phyloP scores from a whole-genome alignment of 2,329 filamentous ascomycete genomes.

The Tothia fuscella region DNA sequence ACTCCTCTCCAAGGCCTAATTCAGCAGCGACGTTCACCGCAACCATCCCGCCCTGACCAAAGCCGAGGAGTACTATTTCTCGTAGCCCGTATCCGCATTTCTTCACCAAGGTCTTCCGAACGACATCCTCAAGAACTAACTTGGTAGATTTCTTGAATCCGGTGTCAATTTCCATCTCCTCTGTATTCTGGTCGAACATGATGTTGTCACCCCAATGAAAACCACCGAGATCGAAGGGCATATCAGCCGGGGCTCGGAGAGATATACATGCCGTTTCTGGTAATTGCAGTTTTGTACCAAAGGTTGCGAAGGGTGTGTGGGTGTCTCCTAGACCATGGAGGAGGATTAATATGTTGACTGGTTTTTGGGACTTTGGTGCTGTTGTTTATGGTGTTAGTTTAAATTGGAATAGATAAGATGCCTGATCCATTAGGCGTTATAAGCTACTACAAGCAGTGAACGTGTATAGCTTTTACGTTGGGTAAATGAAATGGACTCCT shows the following conservation, averaged over 20 bases:
- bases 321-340: conserved; percentile 78
- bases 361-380: conserved; percentile 40
- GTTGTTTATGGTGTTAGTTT: too few species aligned
- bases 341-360: conserved; percentile 65
- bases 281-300: conserved; percentile 57
- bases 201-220: conserved; percentile 53
- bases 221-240: conserved; percentile 57
- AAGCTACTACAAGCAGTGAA: too few species aligned
- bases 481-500: too few species aligned
- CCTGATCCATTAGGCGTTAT: too few species aligned
- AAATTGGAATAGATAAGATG: too few species aligned
- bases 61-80: conserved; percentile 43
- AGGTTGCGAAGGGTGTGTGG: conserved; percentile 53
- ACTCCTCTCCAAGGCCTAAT: conserved; percentile 24
- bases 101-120: conserved; percentile 32
- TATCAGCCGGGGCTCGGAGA: conserved; percentile 55
- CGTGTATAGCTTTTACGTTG: too few species aligned
- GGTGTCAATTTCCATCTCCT: conserved; percentile 42
- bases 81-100: conserved; percentile 38
- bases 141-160: conserved; percentile 35
- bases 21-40: conserved; percentile 34
- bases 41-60: conserved; percentile 46
- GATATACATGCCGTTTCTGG: conserved; percentile 68
- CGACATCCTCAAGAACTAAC: conserved; percentile 32
- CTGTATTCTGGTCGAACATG: conserved; percentile 39